phyloP scores from a whole-genome alignment of 805 yeast species.

The Trichomonascus vanleenenianus region DNA sequence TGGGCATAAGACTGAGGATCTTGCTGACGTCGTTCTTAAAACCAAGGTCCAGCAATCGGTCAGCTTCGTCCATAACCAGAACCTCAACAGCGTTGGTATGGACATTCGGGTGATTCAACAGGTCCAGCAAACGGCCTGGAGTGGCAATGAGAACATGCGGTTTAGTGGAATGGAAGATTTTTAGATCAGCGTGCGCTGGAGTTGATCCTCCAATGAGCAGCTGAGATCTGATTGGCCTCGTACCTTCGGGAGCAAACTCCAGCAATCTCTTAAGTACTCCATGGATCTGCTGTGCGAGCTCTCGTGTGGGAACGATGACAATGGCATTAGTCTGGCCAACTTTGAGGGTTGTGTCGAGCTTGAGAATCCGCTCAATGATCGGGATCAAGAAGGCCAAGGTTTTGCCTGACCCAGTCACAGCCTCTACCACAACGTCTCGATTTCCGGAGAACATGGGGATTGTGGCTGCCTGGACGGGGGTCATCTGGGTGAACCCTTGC shows the following conservation, averaged over 20 bases:
- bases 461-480: slow-evolving; percentile 95
- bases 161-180: slow-evolving; percentile 40
- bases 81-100: slow-evolving; percentile 60
- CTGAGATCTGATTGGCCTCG: slow-evolving; percentile 24
- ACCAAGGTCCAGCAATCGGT: slow-evolving; percentile 70
- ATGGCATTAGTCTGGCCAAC: slow-evolving; percentile 65
- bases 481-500: slow-evolving; percentile 73
- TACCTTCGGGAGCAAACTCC: slow-evolving; percentile 29
- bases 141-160: slow-evolving; percentile 86
- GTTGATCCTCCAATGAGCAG: slow-evolving; percentile 35
- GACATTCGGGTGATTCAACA: slow-evolving; percentile 49
- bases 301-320: slow-evolving; percentile 63
- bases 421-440: slow-evolving; percentile 94
- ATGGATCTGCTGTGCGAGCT: slow-evolving; percentile 47
- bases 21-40: slow-evolving; percentile 61
- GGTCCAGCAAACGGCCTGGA: slow-evolving; percentile 82
- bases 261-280: slow-evolving; percentile 55
- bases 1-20: slow-evolving; percentile 66
- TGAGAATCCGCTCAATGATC: slow-evolving; percentile 55
- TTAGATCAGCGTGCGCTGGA: slow-evolving; percentile 56
- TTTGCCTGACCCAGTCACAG: slow-evolving; percentile 98
- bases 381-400: slow-evolving; percentile 89
- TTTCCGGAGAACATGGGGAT: slow-evolving; percentile 77
- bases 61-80: slow-evolving; percentile 88
- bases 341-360: slow-evolving; percentile 23